Percentiles rank a stretch among this genome's conserved stretches.
phyloP scores from a whole-genome alignment of 2,329 filamentous ascomycete species.

The Aureobasidium leucospermi region DNA sequence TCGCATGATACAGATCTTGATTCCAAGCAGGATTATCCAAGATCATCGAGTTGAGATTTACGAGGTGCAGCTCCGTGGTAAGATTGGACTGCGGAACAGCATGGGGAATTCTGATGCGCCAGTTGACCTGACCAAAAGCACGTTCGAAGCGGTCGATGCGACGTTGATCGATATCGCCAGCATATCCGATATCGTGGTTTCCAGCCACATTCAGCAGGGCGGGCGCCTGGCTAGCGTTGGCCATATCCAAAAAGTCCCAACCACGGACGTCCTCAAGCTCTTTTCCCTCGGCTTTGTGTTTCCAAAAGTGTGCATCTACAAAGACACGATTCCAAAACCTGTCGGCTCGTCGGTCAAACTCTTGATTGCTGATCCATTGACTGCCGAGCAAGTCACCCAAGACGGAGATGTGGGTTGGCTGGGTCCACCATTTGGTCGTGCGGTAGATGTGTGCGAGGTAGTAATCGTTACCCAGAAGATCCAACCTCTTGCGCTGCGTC shows the following conservation, averaged over 20 bases:
- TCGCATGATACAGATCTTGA: slow-evolving; percentile 61
- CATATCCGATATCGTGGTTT: slow-evolving; percentile 96
- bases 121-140: slow-evolving; percentile 81
- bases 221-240: neutral
- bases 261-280: slow-evolving; percentile 19
- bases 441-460: slow-evolving; percentile 92
- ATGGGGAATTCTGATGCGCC: slow-evolving; percentile 33
- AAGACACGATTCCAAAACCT: slow-evolving; percentile 81
- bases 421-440: slow-evolving; percentile 72
- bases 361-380: slow-evolving; percentile 83
- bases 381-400: slow-evolving; percentile 88
- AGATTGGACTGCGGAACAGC: slow-evolving; percentile 35
- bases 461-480: slow-evolving; percentile 87
- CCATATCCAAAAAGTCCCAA: neutral
- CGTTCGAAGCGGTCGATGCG: slow-evolving; percentile 75
- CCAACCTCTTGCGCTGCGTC: slow-evolving; percentile 69
- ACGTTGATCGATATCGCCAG: slow-evolving; percentile 74
- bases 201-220: slow-evolving; percentile 79
- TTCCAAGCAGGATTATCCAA: slow-evolving; percentile 75
- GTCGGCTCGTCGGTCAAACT: slow-evolving; percentile 66
- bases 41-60: slow-evolving; percentile 89
- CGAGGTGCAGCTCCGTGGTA: slow-evolving; percentile 64
- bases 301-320: slow-evolving; percentile 34
- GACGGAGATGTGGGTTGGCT: slow-evolving; percentile 79
- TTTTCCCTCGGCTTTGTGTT: neutral